A percentile compares a stretch with the other conserved stretches of the same genome.
Evolutionary conservation across 345 rosid species (phyloP).

Genomic region (Rhodamnia rubescens): DNA sequence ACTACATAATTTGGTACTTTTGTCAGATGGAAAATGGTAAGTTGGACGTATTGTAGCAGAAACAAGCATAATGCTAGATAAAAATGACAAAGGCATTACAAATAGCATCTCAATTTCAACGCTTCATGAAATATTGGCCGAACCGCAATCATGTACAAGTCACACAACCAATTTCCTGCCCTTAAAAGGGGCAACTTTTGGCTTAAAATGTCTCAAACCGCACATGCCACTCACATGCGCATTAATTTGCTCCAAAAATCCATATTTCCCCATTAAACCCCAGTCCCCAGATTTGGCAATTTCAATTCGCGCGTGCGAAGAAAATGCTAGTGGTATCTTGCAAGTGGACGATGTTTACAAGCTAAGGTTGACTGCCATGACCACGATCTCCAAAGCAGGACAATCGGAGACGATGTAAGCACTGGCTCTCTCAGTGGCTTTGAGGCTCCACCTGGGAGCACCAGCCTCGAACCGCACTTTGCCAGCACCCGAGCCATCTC

Average conservation of each 20-base stretch:
- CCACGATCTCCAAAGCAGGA: slow-evolving; percentile 48
- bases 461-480: slow-evolving; percentile 61
- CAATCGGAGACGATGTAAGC: slow-evolving; percentile 55
- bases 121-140: not conserved
- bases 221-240: not conserved
- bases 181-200: not conserved
- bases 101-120: not conserved
- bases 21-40: not conserved
- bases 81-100: not conserved
- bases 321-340: not conserved
- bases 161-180: not conserved
- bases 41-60: not conserved
- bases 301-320: not conserved
- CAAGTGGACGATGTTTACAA: slow-evolving; percentile 44
- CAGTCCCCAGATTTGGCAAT: not conserved
- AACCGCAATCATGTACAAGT: not conserved
- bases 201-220: not conserved
- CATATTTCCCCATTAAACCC: not conserved
- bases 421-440: slow-evolving; percentile 68
- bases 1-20: not conserved
- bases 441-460: slow-evolving; percentile 66
- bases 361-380: slow-evolving; percentile 78
- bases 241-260: not conserved
- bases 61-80: not conserved
- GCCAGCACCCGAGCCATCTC: slow-evolving; percentile 80